These are phyloP conservation scores for Madurella fahalii DNA, from an alignment of 2,329 filamentous ascomycete species.

Conservation along the genomic window DNA sequence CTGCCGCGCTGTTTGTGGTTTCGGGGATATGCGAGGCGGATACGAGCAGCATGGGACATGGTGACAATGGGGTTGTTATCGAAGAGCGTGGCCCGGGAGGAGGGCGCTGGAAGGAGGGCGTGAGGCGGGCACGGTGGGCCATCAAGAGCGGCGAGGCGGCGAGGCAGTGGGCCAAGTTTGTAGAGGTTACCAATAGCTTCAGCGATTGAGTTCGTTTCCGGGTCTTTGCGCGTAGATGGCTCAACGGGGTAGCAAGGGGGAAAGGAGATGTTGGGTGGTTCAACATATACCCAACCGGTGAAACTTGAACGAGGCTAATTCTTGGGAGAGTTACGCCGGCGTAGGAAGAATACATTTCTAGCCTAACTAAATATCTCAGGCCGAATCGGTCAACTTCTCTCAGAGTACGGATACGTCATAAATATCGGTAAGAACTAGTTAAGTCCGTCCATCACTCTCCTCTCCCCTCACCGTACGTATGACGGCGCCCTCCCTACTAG, in stretches of 20 bases:
- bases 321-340: not conserved
- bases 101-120: conserved; percentile 90
- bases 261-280: not conserved
- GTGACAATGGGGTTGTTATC: conserved; percentile 77
- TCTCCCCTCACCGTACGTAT: no score
- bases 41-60: conserved; percentile 70
- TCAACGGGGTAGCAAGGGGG: not conserved
- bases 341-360: not conserved
- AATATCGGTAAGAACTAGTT: not conserved
- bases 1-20: conserved; percentile 79
- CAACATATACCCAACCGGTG: not conserved
- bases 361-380: not conserved
- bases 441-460: no score
- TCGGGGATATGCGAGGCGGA: conserved; percentile 85
- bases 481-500: no score
- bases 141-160: conserved; percentile 83
- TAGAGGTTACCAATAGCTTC: conserved; percentile 67
- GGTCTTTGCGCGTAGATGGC: not conserved
- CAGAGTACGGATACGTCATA: not conserved
- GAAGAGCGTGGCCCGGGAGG: conserved; percentile 79
- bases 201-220: conserved; percentile 13
- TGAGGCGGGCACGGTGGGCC: conserved; percentile 82
- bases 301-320: not conserved
- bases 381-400: not conserved
- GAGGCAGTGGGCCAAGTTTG: conserved; percentile 77